These are phyloP conservation scores for Aspergillus sp. DNA, from an alignment of 2,329 filamentous ascomycete genomes.

Conservation along the genomic window DNA sequence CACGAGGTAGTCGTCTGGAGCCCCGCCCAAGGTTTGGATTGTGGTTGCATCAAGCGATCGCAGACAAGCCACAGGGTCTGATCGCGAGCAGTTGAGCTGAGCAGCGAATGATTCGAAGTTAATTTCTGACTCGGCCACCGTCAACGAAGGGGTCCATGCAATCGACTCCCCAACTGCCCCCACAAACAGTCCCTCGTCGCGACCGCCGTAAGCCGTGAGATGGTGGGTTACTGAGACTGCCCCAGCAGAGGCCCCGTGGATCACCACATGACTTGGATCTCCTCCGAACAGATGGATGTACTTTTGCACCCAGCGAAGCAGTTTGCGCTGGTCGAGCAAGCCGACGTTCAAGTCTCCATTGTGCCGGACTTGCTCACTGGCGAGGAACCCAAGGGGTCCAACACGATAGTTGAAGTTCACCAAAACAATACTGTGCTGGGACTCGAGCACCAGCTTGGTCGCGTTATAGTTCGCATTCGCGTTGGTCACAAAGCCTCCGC, in stretches of 20 bases:
- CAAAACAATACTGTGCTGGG: slow-evolving; percentile 64
- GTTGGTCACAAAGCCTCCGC: slow-evolving; percentile 63
- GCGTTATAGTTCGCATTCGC: slow-evolving; percentile 60
- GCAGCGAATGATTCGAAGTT: neutral
- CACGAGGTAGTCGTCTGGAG: slow-evolving; percentile 26
- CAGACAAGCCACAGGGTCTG: slow-evolving; percentile 20
- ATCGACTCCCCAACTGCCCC: slow-evolving; percentile 37
- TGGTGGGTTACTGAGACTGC: slow-evolving; percentile 62
- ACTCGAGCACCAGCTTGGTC: slow-evolving; percentile 59
- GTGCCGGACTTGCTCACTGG: slow-evolving; percentile 58
- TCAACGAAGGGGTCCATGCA: slow-evolving; percentile 29
- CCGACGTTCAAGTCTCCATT: slow-evolving; percentile 67
- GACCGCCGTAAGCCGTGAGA: slow-evolving; percentile 57
- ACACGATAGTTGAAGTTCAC: slow-evolving; percentile 75
- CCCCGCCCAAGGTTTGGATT: neutral
- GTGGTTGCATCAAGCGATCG: neutral
- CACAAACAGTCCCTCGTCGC: slow-evolving; percentile 52
- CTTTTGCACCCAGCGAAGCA: slow-evolving; percentile 64
- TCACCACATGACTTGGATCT: slow-evolving; percentile 62
- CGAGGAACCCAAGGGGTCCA: slow-evolving; percentile 66
- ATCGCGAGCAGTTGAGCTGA: slow-evolving; percentile 51
- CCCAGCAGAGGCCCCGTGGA: slow-evolving; percentile 66
- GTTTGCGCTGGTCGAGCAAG: slow-evolving; percentile 65
- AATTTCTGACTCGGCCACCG: neutral
- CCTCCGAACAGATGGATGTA: slow-evolving; percentile 64